Evolutionary conservation across 192 early-diverging fungal species (phyloP), one percentile per base, ranked within the genome.

Genomic region (Gonapodya prolifera): DNA sequence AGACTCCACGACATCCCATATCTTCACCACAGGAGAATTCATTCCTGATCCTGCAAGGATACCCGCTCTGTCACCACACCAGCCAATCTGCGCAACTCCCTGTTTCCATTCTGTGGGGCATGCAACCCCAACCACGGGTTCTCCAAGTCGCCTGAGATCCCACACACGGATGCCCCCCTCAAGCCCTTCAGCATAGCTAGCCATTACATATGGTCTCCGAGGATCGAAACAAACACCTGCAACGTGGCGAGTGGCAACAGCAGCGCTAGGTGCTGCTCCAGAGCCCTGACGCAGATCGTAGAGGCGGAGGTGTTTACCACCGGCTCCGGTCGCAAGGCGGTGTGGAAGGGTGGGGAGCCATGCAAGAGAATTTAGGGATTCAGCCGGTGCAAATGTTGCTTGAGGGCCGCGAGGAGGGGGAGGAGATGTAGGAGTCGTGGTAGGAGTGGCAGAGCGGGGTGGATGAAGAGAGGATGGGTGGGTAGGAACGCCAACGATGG

Each of bases 1-100:
- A 35, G 35, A 85, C 76, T 92, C 90, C 80, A 91, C 87, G 74
- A 92, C 88, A 77, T 92, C 85, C 87, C 89, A 92, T 1, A 92
- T 75, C 69, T 86, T 84, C 34, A 92, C 70, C 45, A 78, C 81
- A 1, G 77, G 75, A 16, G 89, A 81, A 30, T 92, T 90, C 69
- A 85, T 87, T 17, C 88, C 82, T 18, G 87, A 78, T 0, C 84
- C 86, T 0, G 90, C 89, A 2, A 94, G 76, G 36, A 90, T 78
- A 17, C 91, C 91, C 16, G 85, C 75, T 17, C 89, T 82, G n/a
- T 80, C 61, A 0, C 86, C 84, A 34, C 87, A 89, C 84, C 90
- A 94, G 18, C 81, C 36, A 69, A 94, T 84, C 30, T 87, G 86
- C 32, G 81, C 80, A 36, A 92, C 81, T 16, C 84, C 83, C 30